Base-by-base conservation (phyloP, 805 yeast genomes). In the Sugiyamaella floridensis region DNA sequence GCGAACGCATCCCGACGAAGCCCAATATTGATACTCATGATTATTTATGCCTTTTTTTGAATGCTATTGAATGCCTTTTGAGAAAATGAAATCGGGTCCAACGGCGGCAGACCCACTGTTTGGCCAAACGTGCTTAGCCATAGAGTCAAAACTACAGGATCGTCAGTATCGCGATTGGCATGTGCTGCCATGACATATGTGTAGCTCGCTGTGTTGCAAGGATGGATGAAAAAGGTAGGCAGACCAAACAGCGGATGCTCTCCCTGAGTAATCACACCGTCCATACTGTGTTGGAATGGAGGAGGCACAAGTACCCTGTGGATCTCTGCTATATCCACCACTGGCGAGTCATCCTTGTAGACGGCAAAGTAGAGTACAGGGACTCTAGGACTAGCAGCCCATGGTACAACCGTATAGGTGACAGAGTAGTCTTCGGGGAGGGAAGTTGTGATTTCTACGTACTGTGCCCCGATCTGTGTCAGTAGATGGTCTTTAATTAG, bases 151-250 rank as follows among this genome's bases (percentile, higher is more conserved):
- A 42, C 14, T 11, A 12, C 2, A 6, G 26, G 28, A 29, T 41
- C 40, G 32, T 29, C 40, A 7, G 50, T 19, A 16, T 19, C 16
- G 4, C n/a, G 16, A 16, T 40, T 40, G 12, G 44, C 16, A 41
- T 26, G 11, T 6, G 28, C 12, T 7, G 51, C 51, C 20, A 42
- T 37, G 14, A 14, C n/a, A 15, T 18, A 20, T 9, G 22, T 29
- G 40, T 11, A 54, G n/a, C 45, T 55, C 57, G 53, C 45, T 0
- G 75, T 67, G 42, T 69, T 67, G 59, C 79, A 76, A 3, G 79
- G 78, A 55, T 76, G 79, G 0, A 75, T 42, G 48, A 64, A 67
- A 49, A 65, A 59, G 14, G 55, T 45, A 6, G 68, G 68, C 42
- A 55, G 51, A 3, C 64, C 63, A 32, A 56, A 53, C 9, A 57